Percentiles rank a stretch among this genome's conserved stretches.
Evolutionary conservation across 495 filamentous ascomycete species (phyloP).

Genomic region (Aspergillus ellipticus): DNA sequence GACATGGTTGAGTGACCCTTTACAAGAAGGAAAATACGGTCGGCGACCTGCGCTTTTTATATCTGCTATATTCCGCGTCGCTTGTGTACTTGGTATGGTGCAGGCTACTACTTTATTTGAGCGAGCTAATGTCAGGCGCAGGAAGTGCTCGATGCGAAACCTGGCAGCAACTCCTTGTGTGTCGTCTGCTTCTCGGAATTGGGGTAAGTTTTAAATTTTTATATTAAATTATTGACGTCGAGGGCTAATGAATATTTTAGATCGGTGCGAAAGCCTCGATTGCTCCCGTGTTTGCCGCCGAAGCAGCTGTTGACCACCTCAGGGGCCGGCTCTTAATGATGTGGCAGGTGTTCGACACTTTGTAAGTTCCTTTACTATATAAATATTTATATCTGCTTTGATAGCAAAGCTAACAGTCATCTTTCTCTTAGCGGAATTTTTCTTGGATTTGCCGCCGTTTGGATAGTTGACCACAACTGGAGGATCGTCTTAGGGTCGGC

Average conservation of each 20-base stretch:
- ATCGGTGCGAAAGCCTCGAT: slow-evolving; percentile 53
- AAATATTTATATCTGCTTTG: neutral
- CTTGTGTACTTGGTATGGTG: slow-evolving; percentile 54
- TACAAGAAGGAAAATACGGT: slow-evolving; percentile 56
- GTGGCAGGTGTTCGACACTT: slow-evolving; percentile 74
- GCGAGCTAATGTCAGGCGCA: neutral
- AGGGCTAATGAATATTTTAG: neutral
- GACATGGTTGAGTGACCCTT: slow-evolving; percentile 65
- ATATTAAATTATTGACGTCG: neutral
- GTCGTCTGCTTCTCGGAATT: slow-evolving; percentile 61
- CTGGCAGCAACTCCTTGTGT: slow-evolving; percentile 56
- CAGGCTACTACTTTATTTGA: neutral
- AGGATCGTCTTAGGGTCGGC: slow-evolving; percentile 66
- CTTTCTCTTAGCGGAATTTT: slow-evolving; percentile 50
- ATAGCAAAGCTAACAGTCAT: neutral
- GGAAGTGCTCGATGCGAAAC: slow-evolving; percentile 45
- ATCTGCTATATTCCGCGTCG: slow-evolving; percentile 58
- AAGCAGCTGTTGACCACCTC: slow-evolving; percentile 62
- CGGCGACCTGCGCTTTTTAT: slow-evolving; percentile 65
- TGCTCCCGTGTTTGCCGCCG: slow-evolving; percentile 67
- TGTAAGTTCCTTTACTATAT: slow-evolving; percentile 28
- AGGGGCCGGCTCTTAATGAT: slow-evolving; percentile 69
- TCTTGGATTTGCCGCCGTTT: slow-evolving; percentile 58
- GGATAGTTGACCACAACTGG: slow-evolving; percentile 53
- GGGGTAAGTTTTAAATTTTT: slow-evolving; percentile 29